Conservation (phyloP, 2,329 filamentous ascomycete genomes). For the Ophiostoma sp. region DNA sequence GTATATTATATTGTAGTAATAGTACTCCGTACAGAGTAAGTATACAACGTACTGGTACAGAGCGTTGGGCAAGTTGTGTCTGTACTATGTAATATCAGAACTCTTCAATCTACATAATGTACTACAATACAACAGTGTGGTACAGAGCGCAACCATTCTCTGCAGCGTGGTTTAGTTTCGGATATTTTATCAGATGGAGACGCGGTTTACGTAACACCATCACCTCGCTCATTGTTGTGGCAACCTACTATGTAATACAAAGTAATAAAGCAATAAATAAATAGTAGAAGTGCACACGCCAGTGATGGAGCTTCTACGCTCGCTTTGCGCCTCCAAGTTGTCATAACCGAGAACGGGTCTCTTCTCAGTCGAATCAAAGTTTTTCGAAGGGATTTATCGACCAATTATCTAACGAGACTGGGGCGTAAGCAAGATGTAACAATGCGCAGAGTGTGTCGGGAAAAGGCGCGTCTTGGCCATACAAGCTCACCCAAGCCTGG, state of each 20-base stretch:
- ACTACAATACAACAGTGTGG: not conserved
- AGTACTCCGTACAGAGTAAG: not conserved
- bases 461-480: conserved; percentile 1
- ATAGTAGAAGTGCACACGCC: not conserved
- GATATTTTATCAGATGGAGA: not conserved
- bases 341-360: not conserved
- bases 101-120: no score
- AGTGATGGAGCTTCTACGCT: not conserved
- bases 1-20: not conserved
- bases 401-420: not conserved
- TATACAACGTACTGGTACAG: not conserved
- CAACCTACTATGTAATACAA: no score
- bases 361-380: not conserved
- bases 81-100: no score
- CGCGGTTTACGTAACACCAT: not conserved
- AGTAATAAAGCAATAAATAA: not conserved
- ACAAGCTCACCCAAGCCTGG: conserved; percentile 3
- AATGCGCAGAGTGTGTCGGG: not conserved
- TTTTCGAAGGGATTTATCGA: not conserved
- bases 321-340: not conserved
- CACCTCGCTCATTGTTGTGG: not conserved
- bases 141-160: not conserved
- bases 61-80: not conserved
- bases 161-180: not conserved
- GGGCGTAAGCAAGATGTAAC: not conserved